Evolutionary conservation across 148 eudicot genomes (phyloP), one percentile per base, ranked within the genome.

Genomic region (Euryodendron excelsum): DNA sequence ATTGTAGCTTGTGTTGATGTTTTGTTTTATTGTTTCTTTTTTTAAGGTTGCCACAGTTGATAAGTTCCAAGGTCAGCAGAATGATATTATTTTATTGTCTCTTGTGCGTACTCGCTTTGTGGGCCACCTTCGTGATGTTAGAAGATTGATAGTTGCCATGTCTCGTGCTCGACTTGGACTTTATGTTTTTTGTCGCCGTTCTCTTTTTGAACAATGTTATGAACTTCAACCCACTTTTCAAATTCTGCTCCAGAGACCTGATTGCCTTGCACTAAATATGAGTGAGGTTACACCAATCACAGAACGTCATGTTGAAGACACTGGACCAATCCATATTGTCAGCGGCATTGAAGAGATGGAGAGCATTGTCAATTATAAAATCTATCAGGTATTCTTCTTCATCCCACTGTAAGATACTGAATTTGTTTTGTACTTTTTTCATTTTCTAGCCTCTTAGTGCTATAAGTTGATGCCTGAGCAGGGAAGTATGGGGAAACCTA

Each of bases 31-130:
- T 56, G 0, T 34, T 0, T 41, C 70, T 69, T 75, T 80, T 83
- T n/a, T n/a, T n/a, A n/a, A 95, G 99, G 97, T 95, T 53, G 34
- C 99, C 64, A 95, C 99, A 68, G 99, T 95, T 72, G 99, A 95
- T 84, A 95, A 95, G 87, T 95, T 95, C 88, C 99, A 95, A 85
- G 99, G 99, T 85, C 99, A 95, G 80, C 99, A 93, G 60, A 95
- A 95, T 86, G 97, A 95, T 81, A 90, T 89, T 62, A 92, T 95
- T 80, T 80, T 95, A 64, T 67, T 95, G 61, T 95, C 99, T 17
- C 97, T 95, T 82, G 99, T 95, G 69, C 96, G 98, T 39, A 91
- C 97, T 62, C 98, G 98, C 48, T 90, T 93, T 84, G 99, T 95
- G 79, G 99, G 99, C 68, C 99, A 95, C 79, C 89, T 95, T 81